These are phyloP conservation scores for Penicillium steckii DNA, from an alignment of 495 filamentous ascomycete genomes.

Conservation along the genomic window DNA sequence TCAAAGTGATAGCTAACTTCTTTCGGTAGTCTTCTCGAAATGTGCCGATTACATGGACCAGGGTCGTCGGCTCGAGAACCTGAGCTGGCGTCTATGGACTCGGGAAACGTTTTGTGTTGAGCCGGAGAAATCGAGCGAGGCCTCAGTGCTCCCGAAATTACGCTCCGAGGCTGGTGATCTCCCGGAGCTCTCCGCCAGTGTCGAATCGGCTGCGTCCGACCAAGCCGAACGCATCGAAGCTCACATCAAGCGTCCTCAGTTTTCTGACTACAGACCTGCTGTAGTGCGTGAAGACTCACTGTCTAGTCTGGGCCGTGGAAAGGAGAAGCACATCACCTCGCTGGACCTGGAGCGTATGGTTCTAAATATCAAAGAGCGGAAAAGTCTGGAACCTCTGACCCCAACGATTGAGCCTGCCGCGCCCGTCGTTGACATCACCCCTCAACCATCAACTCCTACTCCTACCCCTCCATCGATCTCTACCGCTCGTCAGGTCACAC, in stretches of 20 bases:
- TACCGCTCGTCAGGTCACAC: slow-evolving; percentile 22
- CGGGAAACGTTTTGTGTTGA: slow-evolving; percentile 96
- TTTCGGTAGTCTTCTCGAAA: slow-evolving; percentile 78
- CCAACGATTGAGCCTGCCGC: slow-evolving; percentile 41
- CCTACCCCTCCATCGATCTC: slow-evolving; percentile 39
- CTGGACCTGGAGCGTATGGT: slow-evolving; percentile 88
- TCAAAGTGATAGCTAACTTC: slow-evolving; percentile 9
- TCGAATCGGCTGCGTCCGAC: slow-evolving; percentile 77
- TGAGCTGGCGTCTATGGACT: slow-evolving; percentile 96
- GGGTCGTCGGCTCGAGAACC: slow-evolving; percentile 87
- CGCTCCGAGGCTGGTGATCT: slow-evolving; percentile 56
- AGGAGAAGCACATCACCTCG: slow-evolving; percentile 88
- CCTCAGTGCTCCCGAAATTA: slow-evolving; percentile 41
- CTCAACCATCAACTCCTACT: slow-evolving; percentile 43
- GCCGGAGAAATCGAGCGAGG: slow-evolving; percentile 50
- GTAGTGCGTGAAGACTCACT: slow-evolving; percentile 51
- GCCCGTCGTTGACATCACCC: slow-evolving; percentile 54
- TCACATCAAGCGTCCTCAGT: slow-evolving; percentile 52
- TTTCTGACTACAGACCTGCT: slow-evolving; percentile 42
- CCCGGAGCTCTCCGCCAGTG: slow-evolving; percentile 86
- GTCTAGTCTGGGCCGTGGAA: slow-evolving; percentile 59
- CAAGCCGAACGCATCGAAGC: slow-evolving; percentile 71
- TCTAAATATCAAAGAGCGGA: slow-evolving; percentile 77
- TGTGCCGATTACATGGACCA: slow-evolving; percentile 93
- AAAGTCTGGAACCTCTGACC: slow-evolving; percentile 60